Percentiles rank a stretch among this genome's conserved stretches.
Evolutionary conservation across 2,329 filamentous ascomycete species (phyloP).

Genomic region (Hypocreales sp.): DNA sequence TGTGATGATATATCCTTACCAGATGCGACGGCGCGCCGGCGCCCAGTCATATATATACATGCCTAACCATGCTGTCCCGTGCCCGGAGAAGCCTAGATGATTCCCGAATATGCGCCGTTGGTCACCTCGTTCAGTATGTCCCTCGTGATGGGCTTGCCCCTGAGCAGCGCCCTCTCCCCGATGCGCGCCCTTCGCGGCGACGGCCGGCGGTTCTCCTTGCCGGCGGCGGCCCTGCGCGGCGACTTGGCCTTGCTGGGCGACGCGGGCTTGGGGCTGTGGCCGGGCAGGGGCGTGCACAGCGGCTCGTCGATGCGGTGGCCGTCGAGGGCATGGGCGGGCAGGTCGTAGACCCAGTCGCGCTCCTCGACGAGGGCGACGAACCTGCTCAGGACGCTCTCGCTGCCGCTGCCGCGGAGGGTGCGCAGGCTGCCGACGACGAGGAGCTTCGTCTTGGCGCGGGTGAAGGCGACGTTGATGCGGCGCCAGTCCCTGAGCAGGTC

Average conservation of each 20-base stretch:
- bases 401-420: constrained; percentile 54
- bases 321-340: constrained; percentile 48
- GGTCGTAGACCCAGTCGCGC: constrained; percentile 64
- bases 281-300: too few relatives aligned
- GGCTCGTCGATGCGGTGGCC: constrained; percentile 52
- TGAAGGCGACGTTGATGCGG: constrained; percentile 90
- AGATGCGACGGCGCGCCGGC: too few relatives aligned
- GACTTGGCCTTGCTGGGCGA: constrained; percentile 7
- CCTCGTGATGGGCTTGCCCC: constrained; percentile 51
- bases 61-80: too few relatives aligned
- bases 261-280: constrained; percentile 12
- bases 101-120: constrained; percentile 23
- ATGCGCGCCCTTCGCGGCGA: constrained; percentile 41
- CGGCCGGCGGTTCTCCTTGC: constrained; percentile 30
- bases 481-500: constrained; percentile 86
- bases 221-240: constrained; percentile 7
- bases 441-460: constrained; percentile 80
- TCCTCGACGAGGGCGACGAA: constrained; percentile 67
- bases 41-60: too few relatives aligned
- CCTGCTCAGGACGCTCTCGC: constrained; percentile 58
- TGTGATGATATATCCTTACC: too few relatives aligned
- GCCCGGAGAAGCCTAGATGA: too few relatives aligned
- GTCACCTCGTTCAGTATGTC: constrained; percentile 65
- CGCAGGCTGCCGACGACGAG: constrained; percentile 70
- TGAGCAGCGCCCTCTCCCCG: constrained; percentile 46